Evolutionary conservation across 2,329 filamentous ascomycete genomes (phyloP), one percentile per base, ranked within the genome.

Genomic region (Paraconiothyrium sp.): DNA sequence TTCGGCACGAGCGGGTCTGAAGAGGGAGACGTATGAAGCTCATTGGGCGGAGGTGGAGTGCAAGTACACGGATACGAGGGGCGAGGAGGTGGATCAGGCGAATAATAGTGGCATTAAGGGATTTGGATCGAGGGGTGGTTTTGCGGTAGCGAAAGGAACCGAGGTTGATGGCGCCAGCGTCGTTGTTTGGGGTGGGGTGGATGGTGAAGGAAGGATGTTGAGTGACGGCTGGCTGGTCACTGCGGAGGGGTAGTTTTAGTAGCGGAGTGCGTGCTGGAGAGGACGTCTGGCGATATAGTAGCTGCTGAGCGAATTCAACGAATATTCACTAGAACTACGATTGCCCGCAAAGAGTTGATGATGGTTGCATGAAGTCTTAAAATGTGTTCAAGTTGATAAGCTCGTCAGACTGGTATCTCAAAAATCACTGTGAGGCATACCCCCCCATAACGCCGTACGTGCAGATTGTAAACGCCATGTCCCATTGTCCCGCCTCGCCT

Each of bases 141-240:
- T 82, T 58, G 79, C 76, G 1, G 73, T 74, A 3, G 72, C 76
- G 8, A 78, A 72, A 52, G 80, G 79, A 1, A 78, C 80, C 0
- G 82, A 84, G 54, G 74, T 82, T 4, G 81, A 82, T 63, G 83
- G 81, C 3, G 81, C 80, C 54, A 83, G 77, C 14, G 78, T 84
- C 7, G 75, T 87, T 3, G 66, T 85, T 13, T 87, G 85, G 85
- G 85, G 85, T n/a, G 85, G 85, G 0, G 62, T 81, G 3, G 81
- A 82, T 65, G 77, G 74, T 0, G 72, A 79, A 41, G 82, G 82
- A 2, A 78, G 77, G 49, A 64, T 79, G 2, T 54, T 78, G 16
- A 68, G 73, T n/a, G 80, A 82, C 71, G 81, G 80, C 5, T 76
- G 79, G 73, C 64, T 83, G 70, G 63, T 82, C n/a, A 80, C 75